Evolutionary conservation across 768 basidiomycete species (phyloP).

Genomic region (Mycena amicta): DNA sequence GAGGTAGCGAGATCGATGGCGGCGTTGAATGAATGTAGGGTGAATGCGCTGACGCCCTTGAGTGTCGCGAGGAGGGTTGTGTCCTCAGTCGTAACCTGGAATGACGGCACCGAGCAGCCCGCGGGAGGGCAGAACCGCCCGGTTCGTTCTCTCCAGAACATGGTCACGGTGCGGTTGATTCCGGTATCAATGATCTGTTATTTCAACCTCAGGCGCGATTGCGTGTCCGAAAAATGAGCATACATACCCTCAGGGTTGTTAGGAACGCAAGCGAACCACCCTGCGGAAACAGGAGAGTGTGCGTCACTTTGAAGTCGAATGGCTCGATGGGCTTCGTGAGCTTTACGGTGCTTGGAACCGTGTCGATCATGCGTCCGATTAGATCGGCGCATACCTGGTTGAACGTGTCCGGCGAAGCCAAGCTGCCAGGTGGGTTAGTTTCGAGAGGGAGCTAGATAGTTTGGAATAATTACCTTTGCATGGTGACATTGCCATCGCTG

Average conservation of each 20-base stretch:
- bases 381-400: too few species aligned
- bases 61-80: not conserved
- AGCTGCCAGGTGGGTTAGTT: too few species aligned
- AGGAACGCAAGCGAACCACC: slow-evolving; percentile 7
- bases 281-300: too few species aligned
- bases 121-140: too few species aligned
- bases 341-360: slow-evolving; percentile 18
- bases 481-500: slow-evolving; percentile 26
- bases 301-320: too few species aligned
- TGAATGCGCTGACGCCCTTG: not conserved
- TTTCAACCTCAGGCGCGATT: too few species aligned
- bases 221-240: too few species aligned
- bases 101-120: too few species aligned
- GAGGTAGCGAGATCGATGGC: not conserved
- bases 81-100: too few species aligned
- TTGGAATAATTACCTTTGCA: slow-evolving; percentile 18
- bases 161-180: not conserved
- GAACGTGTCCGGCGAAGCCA: too few species aligned
- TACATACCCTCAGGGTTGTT: not conserved
- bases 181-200: not conserved
- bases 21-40: not conserved
- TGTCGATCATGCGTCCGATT: slow-evolving; percentile 18
- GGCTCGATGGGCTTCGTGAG: too few species aligned
- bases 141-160: slow-evolving; percentile 3
- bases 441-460: too few species aligned